Evolutionary conservation across 805 yeast genomes (phyloP), one percentile per base, ranked within the genome.

Genomic region (Naumovozyma baii): DNA sequence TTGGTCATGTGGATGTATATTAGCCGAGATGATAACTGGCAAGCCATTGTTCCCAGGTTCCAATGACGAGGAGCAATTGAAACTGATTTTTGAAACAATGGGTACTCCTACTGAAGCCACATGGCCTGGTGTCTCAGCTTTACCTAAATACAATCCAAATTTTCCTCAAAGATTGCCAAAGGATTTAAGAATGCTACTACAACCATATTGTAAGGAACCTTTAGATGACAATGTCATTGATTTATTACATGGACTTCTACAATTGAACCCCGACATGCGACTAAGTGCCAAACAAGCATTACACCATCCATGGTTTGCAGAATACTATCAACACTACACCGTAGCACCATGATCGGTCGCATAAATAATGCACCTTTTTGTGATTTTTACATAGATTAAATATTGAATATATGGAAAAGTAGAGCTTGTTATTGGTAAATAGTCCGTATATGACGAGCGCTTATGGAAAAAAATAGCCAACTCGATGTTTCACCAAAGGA

Each of bases 1-100:
- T 83, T 92, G 98, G 98, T 85, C 96, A 9, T 83, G 90, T 45
- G 98, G 98, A 13, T 88, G 96, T 59, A 92, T 92, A 36, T 83
- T 92, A 61, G 98, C 96, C 5, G 98, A 92, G 61, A 88, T 92
- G 97, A 86, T 88, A 42, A 85, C 87, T 52, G 78, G 98, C 40
- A 85, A 85, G 60, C 96, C 98, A 7, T 63, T 92, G 39, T 90
- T 92, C 66, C 95, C 97, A 0, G 98, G 98, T 4, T 96, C 92
- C 60, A 86, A 95, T 9, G 98, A 92, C 61, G 94, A 92, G 56
- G 98, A 92, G 61, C 96, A 92, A 66, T 83, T 92, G 49, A 88
- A 88, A 69, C 74, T 92, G 62, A 92, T 92, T 43, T 92, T 92
- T 66, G 74, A 95, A 48, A 70, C 84, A 39, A 72, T 92, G 64